These are phyloP conservation scores for Rubia yunnanensis DNA, from an alignment of 257 asterid genomes.

Conservation along the genomic window DNA sequence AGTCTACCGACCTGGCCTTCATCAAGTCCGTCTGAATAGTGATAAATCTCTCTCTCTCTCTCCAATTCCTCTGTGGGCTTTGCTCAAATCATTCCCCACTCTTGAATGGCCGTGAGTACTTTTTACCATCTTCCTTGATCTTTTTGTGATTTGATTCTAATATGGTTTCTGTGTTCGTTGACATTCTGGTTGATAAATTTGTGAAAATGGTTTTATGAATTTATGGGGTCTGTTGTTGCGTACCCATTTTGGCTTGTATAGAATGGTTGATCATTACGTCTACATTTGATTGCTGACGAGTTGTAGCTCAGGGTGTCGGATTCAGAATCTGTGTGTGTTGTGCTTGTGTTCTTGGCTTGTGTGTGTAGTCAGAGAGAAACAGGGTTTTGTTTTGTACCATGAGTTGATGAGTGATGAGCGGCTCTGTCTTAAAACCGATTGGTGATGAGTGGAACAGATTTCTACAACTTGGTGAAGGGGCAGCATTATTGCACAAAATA, in stretches of 20 bases:
- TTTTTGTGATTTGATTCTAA: background rate
- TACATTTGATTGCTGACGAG: background rate
- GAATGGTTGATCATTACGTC: background rate
- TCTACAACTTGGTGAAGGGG: background rate
- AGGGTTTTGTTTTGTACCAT: too few relatives aligned
- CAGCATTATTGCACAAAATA: background rate
- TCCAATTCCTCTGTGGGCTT: conserved; percentile 8
- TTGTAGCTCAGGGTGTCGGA: background rate
- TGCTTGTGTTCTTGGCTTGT: too few relatives aligned
- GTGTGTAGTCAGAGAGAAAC: too few relatives aligned
- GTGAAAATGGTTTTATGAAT: background rate
- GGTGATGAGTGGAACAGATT: background rate
- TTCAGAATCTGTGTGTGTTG: background rate
- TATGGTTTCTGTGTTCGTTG: background rate
- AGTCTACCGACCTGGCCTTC: background rate
- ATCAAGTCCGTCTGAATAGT: conserved; percentile 2
- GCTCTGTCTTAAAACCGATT: too few relatives aligned
- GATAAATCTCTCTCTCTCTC: background rate
- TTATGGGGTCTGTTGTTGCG: conserved; percentile 1
- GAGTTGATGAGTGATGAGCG: too few relatives aligned
- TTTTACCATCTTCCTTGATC: conserved; percentile 11
- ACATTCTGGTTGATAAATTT: background rate
- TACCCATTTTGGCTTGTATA: background rate
- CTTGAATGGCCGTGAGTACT: conserved; percentile 18
- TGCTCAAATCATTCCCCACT: conserved; percentile 1